Conservation (phyloP, 805 yeast genomes). For the Yueomyces sinensis region DNA sequence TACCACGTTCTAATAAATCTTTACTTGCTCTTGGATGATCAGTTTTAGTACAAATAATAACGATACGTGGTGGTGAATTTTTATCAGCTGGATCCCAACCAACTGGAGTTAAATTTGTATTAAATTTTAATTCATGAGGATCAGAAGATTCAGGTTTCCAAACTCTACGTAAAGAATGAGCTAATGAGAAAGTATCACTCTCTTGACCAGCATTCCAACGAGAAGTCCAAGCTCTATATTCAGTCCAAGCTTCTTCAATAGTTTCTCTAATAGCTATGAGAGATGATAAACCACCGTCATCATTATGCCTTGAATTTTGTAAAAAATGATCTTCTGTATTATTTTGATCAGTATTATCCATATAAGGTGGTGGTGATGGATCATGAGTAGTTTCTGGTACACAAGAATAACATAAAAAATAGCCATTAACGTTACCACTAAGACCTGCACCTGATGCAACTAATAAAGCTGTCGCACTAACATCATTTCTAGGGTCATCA, state of each 20-base stretch:
- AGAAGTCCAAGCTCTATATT: conserved; percentile 39
- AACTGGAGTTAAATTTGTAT: conserved; percentile 21
- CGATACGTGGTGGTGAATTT: conserved; percentile 47
- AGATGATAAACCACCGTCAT: conserved; percentile 18
- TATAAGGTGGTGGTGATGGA: conserved; percentile 41
- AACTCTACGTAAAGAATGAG: conserved; percentile 41
- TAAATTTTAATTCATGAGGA: conserved; percentile 10
- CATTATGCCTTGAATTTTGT: conserved; percentile 14
- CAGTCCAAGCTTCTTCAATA: conserved; percentile 62
- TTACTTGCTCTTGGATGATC: conserved; percentile 50
- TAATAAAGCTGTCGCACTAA: conserved; percentile 50
- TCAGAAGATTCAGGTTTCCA: conserved; percentile 30
- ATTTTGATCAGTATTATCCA: not conserved
- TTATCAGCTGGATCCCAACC: conserved; percentile 26
- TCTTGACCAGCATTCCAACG: conserved; percentile 55
- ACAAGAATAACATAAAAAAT: conserved; percentile 54
- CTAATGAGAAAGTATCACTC: conserved; percentile 49
- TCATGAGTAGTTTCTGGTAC: conserved; percentile 38
- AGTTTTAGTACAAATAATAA: conserved; percentile 53
- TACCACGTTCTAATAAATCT: conserved; percentile 42
- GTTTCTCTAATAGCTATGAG: conserved; percentile 38
- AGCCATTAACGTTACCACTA: conserved; percentile 67
- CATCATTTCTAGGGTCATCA: conserved; percentile 47
- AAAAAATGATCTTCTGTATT: not conserved
- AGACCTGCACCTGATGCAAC: conserved; percentile 73